phyloP scores from a whole-genome alignment of 208 protist species.

The Leishmania major region DNA sequence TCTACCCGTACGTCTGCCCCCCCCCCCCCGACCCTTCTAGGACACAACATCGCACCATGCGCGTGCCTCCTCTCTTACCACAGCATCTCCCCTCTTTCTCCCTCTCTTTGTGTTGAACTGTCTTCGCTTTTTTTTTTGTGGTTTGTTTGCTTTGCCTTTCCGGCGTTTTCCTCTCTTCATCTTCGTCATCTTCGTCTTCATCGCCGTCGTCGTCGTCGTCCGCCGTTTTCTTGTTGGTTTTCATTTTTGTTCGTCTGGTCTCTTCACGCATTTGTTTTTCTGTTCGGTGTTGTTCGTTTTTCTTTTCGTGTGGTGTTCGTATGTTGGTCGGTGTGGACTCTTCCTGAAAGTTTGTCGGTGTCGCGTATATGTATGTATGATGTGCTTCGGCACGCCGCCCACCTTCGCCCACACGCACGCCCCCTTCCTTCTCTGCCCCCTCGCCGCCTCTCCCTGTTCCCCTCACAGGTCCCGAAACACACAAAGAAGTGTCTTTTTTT shows the following conservation, averaged over 20 bases:
- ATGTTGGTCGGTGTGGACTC: neutral
- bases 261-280: neutral
- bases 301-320: slow-evolving; percentile 11
- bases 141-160: neutral
- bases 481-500: neutral
- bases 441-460: too few species aligned
- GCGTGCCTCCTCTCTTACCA: neutral
- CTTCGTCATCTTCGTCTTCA: neutral
- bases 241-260: neutral
- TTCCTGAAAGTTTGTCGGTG: neutral
- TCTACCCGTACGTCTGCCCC: neutral
- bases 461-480: neutral
- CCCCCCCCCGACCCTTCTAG: neutral
- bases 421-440: too few species aligned
- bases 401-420: neutral
- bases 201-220: neutral
- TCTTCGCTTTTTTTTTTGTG: neutral
- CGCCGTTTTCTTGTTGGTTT: neutral
- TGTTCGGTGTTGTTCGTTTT: neutral
- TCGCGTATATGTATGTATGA: neutral
- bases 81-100: neutral
- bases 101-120: neutral
- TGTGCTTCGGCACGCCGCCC: neutral
- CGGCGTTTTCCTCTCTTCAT: neutral
- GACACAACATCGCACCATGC: neutral